Conservation (phyloP, 495 filamentous ascomycete species). For the Hypoxylon cercidicola region DNA sequence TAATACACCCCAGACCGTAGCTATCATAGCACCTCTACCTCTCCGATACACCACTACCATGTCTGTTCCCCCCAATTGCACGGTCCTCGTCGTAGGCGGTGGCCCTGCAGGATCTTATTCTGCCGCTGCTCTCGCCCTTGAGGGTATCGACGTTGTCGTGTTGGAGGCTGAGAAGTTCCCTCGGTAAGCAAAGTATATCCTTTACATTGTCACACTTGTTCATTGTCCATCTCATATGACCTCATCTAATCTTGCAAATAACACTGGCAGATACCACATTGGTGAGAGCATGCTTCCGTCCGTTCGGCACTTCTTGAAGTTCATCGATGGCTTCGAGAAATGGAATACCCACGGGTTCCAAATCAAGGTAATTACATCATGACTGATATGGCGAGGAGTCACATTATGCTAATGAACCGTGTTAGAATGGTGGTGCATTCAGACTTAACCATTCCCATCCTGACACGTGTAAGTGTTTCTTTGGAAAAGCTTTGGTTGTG, state of each 20-base stretch:
- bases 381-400: neutral
- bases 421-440: conserved; percentile 58
- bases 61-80: conserved; percentile 49
- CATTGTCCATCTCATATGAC: neutral
- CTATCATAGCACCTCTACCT: neutral
- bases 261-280: conserved; percentile 53
- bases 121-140: conserved; percentile 55
- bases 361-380: conserved; percentile 50
- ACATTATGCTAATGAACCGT: neutral
- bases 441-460: conserved; percentile 52
- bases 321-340: conserved; percentile 57
- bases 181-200: conserved; percentile 38
- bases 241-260: neutral
- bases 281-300: conserved; percentile 64
- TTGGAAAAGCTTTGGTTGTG: neutral
- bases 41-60: neutral
- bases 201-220: neutral
- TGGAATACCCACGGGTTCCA: conserved; percentile 59
- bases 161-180: conserved; percentile 61
- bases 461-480: conserved; percentile 42
- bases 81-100: conserved; percentile 59
- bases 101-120: conserved; percentile 60
- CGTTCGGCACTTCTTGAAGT: conserved; percentile 57
- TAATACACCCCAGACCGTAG: neutral
- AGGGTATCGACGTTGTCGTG: conserved; percentile 54